A percentile compares a stretch with the other conserved stretches of the same genome.
phyloP scores from a whole-genome alignment of 2,329 filamentous ascomycete genomes.

The Myriosclerotinia scirpicola region DNA sequence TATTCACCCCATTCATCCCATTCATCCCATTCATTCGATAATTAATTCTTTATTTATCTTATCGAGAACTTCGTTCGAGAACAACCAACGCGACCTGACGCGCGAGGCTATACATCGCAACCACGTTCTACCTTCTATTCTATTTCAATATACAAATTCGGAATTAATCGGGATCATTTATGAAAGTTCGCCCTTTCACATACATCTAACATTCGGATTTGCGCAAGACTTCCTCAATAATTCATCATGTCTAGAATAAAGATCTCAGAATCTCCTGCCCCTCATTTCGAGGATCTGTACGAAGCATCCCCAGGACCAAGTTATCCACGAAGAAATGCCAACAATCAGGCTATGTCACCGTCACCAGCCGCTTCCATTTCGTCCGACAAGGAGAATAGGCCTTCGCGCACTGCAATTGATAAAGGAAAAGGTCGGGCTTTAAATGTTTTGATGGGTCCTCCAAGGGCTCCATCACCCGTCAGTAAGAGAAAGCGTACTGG shows the following conservation, averaged over 20 bases:
- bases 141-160: not conserved
- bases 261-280: slow-evolving; percentile 36
- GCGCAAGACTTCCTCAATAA: slow-evolving; percentile 14
- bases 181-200: not conserved
- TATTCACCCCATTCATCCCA: too few species aligned
- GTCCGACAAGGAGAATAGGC: slow-evolving; percentile 53
- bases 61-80: slow-evolving; percentile 1
- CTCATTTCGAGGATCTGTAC: slow-evolving; percentile 37
- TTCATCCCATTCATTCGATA: not conserved
- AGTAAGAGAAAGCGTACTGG: slow-evolving; percentile 35
- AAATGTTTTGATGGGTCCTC: slow-evolving; percentile 42
- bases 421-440: slow-evolving; percentile 46
- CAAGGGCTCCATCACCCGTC: slow-evolving; percentile 24
- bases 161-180: not conserved
- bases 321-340: slow-evolving; percentile 26
- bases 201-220: not conserved
- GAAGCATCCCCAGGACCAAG: slow-evolving; percentile 37
- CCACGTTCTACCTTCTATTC: not conserved
- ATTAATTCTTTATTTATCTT: not conserved
- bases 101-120: slow-evolving; percentile 5
- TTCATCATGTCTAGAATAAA: slow-evolving; percentile 31
- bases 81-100: slow-evolving; percentile 5
- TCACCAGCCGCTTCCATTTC: slow-evolving; percentile 41
- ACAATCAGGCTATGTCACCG: slow-evolving; percentile 34
- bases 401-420: slow-evolving; percentile 34